Evolutionary conservation across 768 basidiomycete genomes (phyloP).

Genomic region (Mycena rebaudengoi): DNA sequence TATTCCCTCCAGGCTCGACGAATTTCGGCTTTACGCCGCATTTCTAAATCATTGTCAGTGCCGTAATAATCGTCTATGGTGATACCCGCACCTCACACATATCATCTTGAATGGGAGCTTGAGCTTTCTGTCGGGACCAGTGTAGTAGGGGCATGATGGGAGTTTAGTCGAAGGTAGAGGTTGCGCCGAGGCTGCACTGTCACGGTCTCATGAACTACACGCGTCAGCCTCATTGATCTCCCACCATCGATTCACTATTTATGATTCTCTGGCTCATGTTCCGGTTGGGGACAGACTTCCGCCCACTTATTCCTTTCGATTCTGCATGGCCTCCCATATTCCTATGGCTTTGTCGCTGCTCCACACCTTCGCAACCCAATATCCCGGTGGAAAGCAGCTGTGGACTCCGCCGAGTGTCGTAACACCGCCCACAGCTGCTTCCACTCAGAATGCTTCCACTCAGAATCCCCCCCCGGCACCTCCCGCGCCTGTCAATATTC

Average conservation of each 20-base stretch:
- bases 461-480: constrained; percentile 30
- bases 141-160: constrained; percentile 50
- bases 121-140: constrained; percentile 46
- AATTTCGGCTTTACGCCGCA: constrained; percentile 70
- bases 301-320: constrained; percentile 1
- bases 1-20: constrained; percentile 61
- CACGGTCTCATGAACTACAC: constrained; percentile 31
- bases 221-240: constrained; percentile 47
- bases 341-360: constrained; percentile 56
- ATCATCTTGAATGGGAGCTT: constrained; percentile 44
- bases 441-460: constrained; percentile 27
- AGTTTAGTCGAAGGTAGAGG: constrained; percentile 32
- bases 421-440: constrained; percentile 32
- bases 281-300: constrained; percentile 20
- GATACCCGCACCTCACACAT: constrained; percentile 51
- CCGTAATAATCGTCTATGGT: constrained; percentile 11
- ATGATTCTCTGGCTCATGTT: constrained; percentile 28
- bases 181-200: constrained; percentile 24
- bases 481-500: constrained; percentile 41
- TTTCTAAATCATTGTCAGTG: constrained; percentile 45
- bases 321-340: constrained; percentile 51
- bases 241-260: constrained; percentile 26
- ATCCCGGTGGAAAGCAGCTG: constrained; percentile 44
- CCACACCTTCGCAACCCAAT: constrained; percentile 45
- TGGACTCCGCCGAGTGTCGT: constrained; percentile 31